Percentiles rank a stretch among this genome's conserved stretches.
Conservation (phyloP, 2,329 filamentous ascomycete genomes). For the Thelonectria rubi region DNA sequence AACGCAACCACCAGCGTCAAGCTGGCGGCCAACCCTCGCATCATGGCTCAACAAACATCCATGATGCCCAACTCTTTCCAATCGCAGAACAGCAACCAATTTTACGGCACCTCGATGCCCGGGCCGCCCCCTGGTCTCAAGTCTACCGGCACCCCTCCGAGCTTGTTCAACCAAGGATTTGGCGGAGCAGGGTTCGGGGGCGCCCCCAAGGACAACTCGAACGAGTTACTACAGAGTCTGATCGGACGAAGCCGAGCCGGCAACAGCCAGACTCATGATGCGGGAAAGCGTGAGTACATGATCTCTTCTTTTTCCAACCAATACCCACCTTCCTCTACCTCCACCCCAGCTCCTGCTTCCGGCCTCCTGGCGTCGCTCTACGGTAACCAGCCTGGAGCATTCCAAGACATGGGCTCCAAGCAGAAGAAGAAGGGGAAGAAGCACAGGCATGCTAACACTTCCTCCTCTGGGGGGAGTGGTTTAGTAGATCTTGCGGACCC, state of each 20-base stretch:
- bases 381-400: slow-evolving; percentile 83
- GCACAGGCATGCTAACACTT: slow-evolving; percentile 99
- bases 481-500: slow-evolving; percentile 99
- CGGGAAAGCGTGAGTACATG: slow-evolving; percentile 98
- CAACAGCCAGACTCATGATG: slow-evolving; percentile 79
- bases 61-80: slow-evolving; percentile 80
- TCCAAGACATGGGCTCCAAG: slow-evolving; percentile 93
- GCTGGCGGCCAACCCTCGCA: slow-evolving; percentile 78
- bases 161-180: slow-evolving; percentile 94
- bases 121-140: slow-evolving; percentile 95
- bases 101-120: slow-evolving; percentile 86
- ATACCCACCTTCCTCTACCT: slow-evolving; percentile 82
- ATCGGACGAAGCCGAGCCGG: slow-evolving; percentile 75
- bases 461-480: slow-evolving; percentile 98
- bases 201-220: slow-evolving; percentile 74
- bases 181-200: slow-evolving; percentile 75
- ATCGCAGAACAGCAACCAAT: slow-evolving; percentile 70
- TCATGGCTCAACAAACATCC: slow-evolving; percentile 86
- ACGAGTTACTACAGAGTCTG: slow-evolving; percentile 78
- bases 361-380: slow-evolving; percentile 92
- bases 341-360: slow-evolving; percentile 87
- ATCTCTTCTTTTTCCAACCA: slow-evolving; percentile 92
- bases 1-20: slow-evolving; percentile 67
- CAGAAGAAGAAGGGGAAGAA: slow-evolving; percentile 99
- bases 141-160: slow-evolving; percentile 91